These are phyloP conservation scores for Spergularia bocconei DNA, from an alignment of 148 eudicot species.

Conservation along the genomic window DNA sequence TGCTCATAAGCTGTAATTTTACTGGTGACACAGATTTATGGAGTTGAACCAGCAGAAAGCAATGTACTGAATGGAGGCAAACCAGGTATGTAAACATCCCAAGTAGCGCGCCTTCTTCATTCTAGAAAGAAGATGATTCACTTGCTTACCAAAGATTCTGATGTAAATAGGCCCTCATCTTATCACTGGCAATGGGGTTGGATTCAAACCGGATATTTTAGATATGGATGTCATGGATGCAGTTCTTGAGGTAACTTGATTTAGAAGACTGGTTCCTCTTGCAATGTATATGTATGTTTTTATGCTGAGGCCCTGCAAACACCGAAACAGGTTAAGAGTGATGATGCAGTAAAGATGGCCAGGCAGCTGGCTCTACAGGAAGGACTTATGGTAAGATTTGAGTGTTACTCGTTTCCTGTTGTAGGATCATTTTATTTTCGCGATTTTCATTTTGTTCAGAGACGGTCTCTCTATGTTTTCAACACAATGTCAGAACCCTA, in stretches of 20 bases:
- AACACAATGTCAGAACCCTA: too few species aligned
- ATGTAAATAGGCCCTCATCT: slow-evolving; percentile 74
- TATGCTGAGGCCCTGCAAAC: background rate
- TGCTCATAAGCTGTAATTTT: background rate
- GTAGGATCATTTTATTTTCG: background rate
- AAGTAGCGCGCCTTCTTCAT: background rate
- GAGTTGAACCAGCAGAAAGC: slow-evolving; percentile 95
- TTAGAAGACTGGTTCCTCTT: background rate
- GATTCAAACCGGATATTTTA: slow-evolving; percentile 89
- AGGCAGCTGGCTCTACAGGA: slow-evolving; percentile 82
- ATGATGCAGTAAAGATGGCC: slow-evolving; percentile 90
- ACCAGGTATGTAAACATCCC: slow-evolving; percentile 54
- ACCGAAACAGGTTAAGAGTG: slow-evolving; percentile 67
- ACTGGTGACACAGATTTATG: slow-evolving; percentile 55
- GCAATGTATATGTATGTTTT: slow-evolving; percentile 2
- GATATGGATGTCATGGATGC: slow-evolving; percentile 97
- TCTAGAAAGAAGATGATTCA: background rate
- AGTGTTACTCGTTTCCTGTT: background rate
- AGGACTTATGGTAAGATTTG: slow-evolving; percentile 71
- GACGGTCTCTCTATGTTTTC: background rate
- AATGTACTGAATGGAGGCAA: slow-evolving; percentile 90
- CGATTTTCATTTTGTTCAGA: background rate
- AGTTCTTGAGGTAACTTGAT: slow-evolving; percentile 65
- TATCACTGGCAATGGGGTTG: slow-evolving; percentile 94
- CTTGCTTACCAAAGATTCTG: background rate